These are phyloP conservation scores for Epicoccum sorghinum DNA, from an alignment of 2,329 filamentous ascomycete genomes.

Conservation along the genomic window DNA sequence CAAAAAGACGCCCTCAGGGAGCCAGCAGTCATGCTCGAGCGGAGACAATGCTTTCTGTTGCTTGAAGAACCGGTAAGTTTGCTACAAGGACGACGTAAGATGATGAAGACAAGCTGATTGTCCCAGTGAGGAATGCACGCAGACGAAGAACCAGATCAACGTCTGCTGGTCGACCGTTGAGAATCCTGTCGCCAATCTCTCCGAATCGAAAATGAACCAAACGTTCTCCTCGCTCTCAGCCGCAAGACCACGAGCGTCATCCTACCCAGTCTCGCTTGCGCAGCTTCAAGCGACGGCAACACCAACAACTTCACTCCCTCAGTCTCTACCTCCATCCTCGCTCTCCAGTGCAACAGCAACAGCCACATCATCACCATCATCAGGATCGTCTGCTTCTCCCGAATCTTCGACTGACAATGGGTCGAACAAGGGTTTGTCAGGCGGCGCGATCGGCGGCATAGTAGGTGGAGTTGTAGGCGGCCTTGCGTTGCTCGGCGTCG, in stretches of 20 bases:
- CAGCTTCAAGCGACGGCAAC: slow-evolving; percentile 13
- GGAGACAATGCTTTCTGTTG: slow-evolving; percentile 22
- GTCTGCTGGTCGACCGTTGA: slow-evolving; percentile 23
- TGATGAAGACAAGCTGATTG: background rate
- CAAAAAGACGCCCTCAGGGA: slow-evolving; percentile 11
- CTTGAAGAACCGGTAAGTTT: slow-evolving; percentile 18
- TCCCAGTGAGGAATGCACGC: slow-evolving; percentile 26
- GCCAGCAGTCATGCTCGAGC: slow-evolving; percentile 17
- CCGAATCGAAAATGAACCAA: slow-evolving; percentile 14
- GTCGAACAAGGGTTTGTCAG: slow-evolving; percentile 15
- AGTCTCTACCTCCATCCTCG: slow-evolving; percentile 1
- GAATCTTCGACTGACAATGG: background rate
- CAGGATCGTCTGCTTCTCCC: background rate
- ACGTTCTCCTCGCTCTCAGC: slow-evolving; percentile 23
- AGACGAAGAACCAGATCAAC: slow-evolving; percentile 23
- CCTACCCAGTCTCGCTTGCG: slow-evolving; percentile 7
- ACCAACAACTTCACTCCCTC: slow-evolving; percentile 4
- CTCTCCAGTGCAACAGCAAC: background rate
- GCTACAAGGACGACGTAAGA: background rate
- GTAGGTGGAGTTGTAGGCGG: slow-evolving; percentile 24
- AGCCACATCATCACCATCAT: background rate
- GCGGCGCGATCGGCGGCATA: slow-evolving; percentile 25
- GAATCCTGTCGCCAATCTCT: slow-evolving; percentile 19
- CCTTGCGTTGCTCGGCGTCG: slow-evolving; percentile 15
- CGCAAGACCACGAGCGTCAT: slow-evolving; percentile 12